phyloP scores from a whole-genome alignment of 2,329 filamentous ascomycete species.

The Ophiostoma sp. region DNA sequence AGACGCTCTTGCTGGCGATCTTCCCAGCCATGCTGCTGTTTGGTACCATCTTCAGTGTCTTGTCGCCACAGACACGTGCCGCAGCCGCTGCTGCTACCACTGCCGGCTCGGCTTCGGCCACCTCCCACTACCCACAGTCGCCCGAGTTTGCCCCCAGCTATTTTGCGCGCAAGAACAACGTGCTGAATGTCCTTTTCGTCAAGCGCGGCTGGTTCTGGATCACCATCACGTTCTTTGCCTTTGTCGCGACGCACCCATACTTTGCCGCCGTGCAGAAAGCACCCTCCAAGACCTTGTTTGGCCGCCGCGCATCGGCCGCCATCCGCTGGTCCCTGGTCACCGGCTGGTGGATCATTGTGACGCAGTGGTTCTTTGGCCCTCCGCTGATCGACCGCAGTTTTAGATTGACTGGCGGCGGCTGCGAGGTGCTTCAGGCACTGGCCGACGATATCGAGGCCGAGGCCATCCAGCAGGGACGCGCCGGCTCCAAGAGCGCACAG shows the following conservation, averaged over 20 bases:
- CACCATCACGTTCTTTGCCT: constrained; percentile 64
- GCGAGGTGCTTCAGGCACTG: constrained; percentile 54
- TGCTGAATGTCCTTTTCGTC: constrained; percentile 90
- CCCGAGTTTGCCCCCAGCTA: constrained; percentile 63
- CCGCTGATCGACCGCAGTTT: constrained; percentile 87
- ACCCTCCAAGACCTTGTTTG: constrained; percentile 22
- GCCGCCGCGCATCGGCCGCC: constrained; percentile 45
- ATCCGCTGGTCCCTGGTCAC: constrained; percentile 70
- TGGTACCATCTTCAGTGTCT: constrained; percentile 71
- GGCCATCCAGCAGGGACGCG: neutral
- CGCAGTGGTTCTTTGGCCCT: constrained; percentile 95
- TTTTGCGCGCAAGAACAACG: constrained; percentile 88
- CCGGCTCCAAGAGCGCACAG: neutral
- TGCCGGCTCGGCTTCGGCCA: constrained; percentile 25
- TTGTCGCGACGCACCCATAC: constrained; percentile 63
- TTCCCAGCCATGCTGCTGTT: constrained; percentile 77
- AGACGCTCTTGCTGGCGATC: constrained; percentile 57
- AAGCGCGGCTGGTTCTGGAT: constrained; percentile 95
- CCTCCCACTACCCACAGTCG: constrained; percentile 36
- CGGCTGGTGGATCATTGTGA: constrained; percentile 74
- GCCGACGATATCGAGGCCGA: constrained; percentile 40
- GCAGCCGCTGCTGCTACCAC: constrained; percentile 55
- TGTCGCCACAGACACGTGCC: constrained; percentile 66
- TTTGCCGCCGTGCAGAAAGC: constrained; percentile 31
- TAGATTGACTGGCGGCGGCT: constrained; percentile 79